Evolutionary conservation across 106 monocot species (phyloP).

Genomic region (Ottelia alismoides): DNA sequence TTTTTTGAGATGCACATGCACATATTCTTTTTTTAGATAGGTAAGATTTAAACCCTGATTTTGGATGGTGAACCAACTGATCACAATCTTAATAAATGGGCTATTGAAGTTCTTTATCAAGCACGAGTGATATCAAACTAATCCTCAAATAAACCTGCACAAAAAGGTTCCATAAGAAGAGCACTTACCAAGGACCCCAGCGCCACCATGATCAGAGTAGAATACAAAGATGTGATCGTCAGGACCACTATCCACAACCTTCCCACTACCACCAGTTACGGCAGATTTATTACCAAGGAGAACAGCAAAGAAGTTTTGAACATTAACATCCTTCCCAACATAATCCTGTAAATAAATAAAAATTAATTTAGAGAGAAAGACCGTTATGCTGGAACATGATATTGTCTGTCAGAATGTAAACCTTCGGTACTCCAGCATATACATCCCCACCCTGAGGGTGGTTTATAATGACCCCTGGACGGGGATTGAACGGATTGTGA

Average conservation of each 20-base stretch:
- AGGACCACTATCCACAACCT: conserved; percentile 90
- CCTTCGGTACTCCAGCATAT: conserved; percentile 97
- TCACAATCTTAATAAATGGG: too few species aligned
- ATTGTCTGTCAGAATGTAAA: too few species aligned
- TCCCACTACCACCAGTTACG: conserved; percentile 85
- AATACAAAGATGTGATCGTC: conserved; percentile 91
- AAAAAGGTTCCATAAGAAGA: too few species aligned
- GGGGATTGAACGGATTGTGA: conserved; percentile 56
- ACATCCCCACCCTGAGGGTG: conserved; percentile 77
- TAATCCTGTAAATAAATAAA: conserved; percentile 59
- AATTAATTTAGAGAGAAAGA: neutral
- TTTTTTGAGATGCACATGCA: too few species aligned
- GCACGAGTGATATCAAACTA: too few species aligned
- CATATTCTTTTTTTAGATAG: too few species aligned
- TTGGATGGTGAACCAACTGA: too few species aligned
- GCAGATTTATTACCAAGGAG: conserved; percentile 77
- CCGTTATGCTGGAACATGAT: too few species aligned
- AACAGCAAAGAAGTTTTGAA: conserved; percentile 76
- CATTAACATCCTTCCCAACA: conserved; percentile 62
- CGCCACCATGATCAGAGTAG: conserved; percentile 86
- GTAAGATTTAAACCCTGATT: too few species aligned
- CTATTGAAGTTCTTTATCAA: too few species aligned
- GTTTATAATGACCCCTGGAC: conserved; percentile 81
- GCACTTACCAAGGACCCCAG: conserved; percentile 80
- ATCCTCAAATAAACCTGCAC: too few species aligned